A percentile compares a stretch with the other conserved stretches of the same genome.
These are phyloP conservation scores for Termitomyces sp. DNA, from an alignment of 768 basidiomycete species.

Conservation along the genomic window DNA sequence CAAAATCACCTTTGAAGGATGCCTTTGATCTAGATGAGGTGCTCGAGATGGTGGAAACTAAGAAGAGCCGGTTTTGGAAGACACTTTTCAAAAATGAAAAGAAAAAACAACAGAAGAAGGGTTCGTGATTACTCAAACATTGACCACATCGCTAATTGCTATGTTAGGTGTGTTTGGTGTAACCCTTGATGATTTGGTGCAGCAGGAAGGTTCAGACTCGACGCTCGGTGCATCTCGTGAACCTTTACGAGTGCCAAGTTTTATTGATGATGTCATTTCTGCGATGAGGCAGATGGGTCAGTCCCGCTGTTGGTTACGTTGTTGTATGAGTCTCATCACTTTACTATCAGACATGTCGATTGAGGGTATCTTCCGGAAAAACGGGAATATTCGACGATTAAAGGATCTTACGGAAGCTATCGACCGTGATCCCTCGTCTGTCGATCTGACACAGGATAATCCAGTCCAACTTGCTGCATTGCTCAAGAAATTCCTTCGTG, in stretches of 20 bases:
- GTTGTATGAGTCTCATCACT: not conserved
- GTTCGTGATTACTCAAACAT: conserved; percentile 28
- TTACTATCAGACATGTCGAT: conserved; percentile 84
- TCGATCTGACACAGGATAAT: conserved; percentile 91
- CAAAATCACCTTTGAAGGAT: conserved; percentile 72
- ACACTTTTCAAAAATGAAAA: conserved; percentile 93
- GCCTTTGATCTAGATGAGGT: conserved; percentile 90
- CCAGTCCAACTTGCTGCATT: conserved; percentile 96
- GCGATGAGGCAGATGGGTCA: conserved; percentile 99
- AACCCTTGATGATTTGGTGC: conserved; percentile 88
- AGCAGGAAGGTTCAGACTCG: conserved; percentile 94
- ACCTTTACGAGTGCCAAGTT: conserved; percentile 87
- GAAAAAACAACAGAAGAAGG: conserved; percentile 88
- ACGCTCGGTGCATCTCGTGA: conserved; percentile 83
- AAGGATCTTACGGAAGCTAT: conserved; percentile 89
- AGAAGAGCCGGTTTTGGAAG: conserved; percentile 95
- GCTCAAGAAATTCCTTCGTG: conserved; percentile 94
- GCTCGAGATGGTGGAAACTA: conserved; percentile 84
- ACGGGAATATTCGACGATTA: conserved; percentile 92
- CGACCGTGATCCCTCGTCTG: conserved; percentile 88
- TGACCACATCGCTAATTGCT: not conserved
- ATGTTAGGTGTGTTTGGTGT: conserved; percentile 86
- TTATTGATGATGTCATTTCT: conserved; percentile 96
- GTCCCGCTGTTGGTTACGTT: conserved; percentile 20
- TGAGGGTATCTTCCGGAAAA: conserved; percentile 98